Conservation (phyloP, 768 basidiomycete genomes). For the Suillus sp. region DNA sequence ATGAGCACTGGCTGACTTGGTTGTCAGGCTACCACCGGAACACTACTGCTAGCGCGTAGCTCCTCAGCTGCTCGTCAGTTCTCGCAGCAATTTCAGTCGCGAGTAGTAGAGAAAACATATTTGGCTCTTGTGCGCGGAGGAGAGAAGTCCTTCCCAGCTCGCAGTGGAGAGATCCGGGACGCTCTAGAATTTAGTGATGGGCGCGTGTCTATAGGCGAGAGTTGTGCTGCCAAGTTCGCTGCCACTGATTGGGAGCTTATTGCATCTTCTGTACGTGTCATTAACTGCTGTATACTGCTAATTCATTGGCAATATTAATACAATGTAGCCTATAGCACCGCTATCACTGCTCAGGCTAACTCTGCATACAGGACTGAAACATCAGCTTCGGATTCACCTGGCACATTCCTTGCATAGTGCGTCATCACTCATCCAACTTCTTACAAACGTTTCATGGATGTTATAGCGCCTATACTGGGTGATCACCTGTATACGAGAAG, state of each 20-base stretch:
- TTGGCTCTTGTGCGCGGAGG: conserved; percentile 65
- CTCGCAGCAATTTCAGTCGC: conserved; percentile 53
- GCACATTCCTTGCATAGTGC: conserved; percentile 52
- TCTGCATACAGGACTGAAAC: conserved; percentile 65
- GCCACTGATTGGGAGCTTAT: conserved; percentile 57
- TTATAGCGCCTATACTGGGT: conserved; percentile 66
- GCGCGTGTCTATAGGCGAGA: conserved; percentile 38
- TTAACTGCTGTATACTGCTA: not conserved
- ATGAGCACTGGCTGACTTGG: conserved; percentile 5
- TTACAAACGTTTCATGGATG: conserved; percentile 7
- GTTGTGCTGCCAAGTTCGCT: conserved; percentile 36
- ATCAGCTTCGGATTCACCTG: conserved; percentile 70
- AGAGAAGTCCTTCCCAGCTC: conserved; percentile 43
- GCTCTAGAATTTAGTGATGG: conserved; percentile 48
- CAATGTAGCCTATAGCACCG: conserved; percentile 41
- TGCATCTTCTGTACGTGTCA: conserved; percentile 53
- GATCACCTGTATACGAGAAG: conserved; percentile 53
- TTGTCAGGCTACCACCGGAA: conserved; percentile 61
- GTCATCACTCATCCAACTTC: conserved; percentile 15
- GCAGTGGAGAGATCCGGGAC: conserved; percentile 45
- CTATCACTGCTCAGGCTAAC: conserved; percentile 58
- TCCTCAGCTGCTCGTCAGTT: conserved; percentile 46
- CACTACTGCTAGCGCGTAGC: conserved; percentile 56
- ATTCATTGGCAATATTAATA: conserved; percentile 34
- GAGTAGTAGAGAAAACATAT: conserved; percentile 57